These are phyloP conservation scores for Bolboschoenoplectus hybrid DNA, from an alignment of 202 grass and related monocot species.

Conservation along the genomic window DNA sequence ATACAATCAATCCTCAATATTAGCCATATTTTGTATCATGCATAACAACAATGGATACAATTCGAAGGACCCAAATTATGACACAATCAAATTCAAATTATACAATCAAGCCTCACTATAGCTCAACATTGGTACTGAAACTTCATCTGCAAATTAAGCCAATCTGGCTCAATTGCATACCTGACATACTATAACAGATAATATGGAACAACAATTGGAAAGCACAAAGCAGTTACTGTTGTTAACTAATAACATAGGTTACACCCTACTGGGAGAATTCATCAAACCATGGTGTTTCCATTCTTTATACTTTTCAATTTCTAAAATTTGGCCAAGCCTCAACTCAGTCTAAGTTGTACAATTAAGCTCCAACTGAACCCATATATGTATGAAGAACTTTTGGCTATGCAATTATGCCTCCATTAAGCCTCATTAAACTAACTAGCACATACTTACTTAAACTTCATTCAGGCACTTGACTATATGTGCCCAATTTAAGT, in stretches of 20 bases:
- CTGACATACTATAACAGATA: neutral
- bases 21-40: conserved; percentile 61
- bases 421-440: neutral
- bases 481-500: neutral
- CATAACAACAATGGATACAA: neutral
- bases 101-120: neutral
- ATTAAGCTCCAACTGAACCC: neutral
- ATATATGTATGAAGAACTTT: conserved; percentile 3
- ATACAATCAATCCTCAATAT: neutral
- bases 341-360: neutral
- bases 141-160: neutral
- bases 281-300: neutral
- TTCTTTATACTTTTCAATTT: conserved; percentile 6
- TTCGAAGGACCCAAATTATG: neutral
- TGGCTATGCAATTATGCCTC: neutral
- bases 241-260: neutral
- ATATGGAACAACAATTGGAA: conserved; percentile 6
- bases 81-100: neutral
- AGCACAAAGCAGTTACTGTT: neutral
- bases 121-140: neutral
- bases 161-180: neutral
- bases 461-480: neutral
- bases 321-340: neutral
- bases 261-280: neutral
- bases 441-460: neutral